phyloP scores from a whole-genome alignment of 106 monocot species.

The Dendrobium officinale region DNA sequence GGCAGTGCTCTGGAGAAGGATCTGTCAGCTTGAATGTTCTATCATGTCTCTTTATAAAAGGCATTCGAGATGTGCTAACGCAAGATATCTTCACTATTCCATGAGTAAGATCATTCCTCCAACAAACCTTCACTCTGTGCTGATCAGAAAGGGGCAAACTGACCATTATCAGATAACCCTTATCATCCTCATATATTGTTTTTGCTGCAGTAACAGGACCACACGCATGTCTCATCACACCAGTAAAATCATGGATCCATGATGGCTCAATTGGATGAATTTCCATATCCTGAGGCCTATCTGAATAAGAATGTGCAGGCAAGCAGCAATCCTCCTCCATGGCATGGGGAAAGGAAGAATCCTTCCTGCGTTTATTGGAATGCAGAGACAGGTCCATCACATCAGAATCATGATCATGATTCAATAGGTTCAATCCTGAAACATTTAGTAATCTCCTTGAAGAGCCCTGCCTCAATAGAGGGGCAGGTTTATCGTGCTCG shows the following conservation, averaged over 20 bases:
- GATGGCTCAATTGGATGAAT: constrained; percentile 18
- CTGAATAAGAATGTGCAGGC: constrained; percentile 9
- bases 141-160: constrained; percentile 37
- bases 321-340: constrained; percentile 26
- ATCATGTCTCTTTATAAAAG: constrained; percentile 29
- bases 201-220: constrained; percentile 40
- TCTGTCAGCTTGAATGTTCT: constrained; percentile 35
- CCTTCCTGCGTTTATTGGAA: constrained; percentile 26
- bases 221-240: constrained; percentile 31
- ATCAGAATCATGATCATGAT: constrained; percentile 15
- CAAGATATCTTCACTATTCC: constrained; percentile 34
- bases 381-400: constrained; percentile 15
- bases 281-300: constrained; percentile 23
- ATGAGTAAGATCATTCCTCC: constrained; percentile 36
- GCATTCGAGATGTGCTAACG: constrained; percentile 25
- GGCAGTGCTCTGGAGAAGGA: constrained; percentile 39
- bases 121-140: constrained; percentile 39
- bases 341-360: constrained; percentile 16
- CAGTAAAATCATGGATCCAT: constrained; percentile 38
- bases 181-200: constrained; percentile 39
- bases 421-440: constrained; percentile 25
- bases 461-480: constrained; percentile 19
- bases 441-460: constrained; percentile 33
- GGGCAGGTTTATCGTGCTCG: constrained; percentile 37
- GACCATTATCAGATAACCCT: constrained; percentile 41